Evolutionary conservation across 805 yeast species (phyloP), one percentile per base, ranked within the genome.

Genomic region (Schwanniomyces polymorphus): DNA sequence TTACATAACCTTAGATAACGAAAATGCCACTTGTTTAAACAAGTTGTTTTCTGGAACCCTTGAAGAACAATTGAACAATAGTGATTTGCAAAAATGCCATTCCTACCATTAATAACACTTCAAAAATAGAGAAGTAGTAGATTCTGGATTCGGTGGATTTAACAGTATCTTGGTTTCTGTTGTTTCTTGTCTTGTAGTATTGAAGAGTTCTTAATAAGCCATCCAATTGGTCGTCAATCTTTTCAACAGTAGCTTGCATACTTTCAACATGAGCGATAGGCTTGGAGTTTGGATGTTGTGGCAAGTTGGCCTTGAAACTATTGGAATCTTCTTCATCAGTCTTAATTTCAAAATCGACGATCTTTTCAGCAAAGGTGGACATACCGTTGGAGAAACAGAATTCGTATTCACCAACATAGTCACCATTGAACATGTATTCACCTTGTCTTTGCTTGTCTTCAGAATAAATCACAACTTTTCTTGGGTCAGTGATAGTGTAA

Each of bases 101-200:
- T 31, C 82, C 84, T 42, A 86, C 88, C 80, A 86, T 86, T 56
- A 86, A 74, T 37, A 81, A 63, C 53, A 88, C 86, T 63, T 86
- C 91, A 48, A 82, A 68, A 45, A 88, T 69, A 40, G 91, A 83
- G 60, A 88, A 80, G 80, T 85, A 88, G 62, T 86, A 85, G 49
- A 89, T 79, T 63, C 96, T 82, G 16, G 84, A 72, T 60, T 85
- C 88, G 27, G 96, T 89, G 43, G 89, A 81, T 65, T 77, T 76
- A 52, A 89, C 97, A 38, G 97, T 89, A 43, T 86, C 81, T 80
- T 89, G 94, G 72, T 92, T 92, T 72, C 98, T 81, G 71, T 83
- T 83, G 68, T 88, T 92, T 74, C 99, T 85, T 10, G 95, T 84
- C 69, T 84, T 87, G 76, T 91, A 91, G 68, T 91, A 87, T 57